Conservation (phyloP, 768 basidiomycete genomes). For the Pleurotus platypus region DNA sequence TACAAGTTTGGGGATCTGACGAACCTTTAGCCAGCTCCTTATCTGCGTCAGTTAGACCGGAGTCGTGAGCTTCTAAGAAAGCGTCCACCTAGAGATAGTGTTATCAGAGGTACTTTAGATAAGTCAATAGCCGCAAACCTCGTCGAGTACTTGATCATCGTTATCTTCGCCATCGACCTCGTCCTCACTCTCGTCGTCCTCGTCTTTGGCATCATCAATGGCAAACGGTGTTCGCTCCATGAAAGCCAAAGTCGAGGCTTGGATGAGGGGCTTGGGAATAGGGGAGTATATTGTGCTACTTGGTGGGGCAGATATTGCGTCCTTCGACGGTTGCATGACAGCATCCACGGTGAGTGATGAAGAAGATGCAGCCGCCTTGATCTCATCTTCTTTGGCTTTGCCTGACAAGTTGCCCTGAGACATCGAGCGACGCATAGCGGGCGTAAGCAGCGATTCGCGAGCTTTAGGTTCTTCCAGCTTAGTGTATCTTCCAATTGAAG, state of each 20-base stretch:
- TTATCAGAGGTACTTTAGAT: too few species aligned
- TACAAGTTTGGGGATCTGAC: conserved; percentile 12
- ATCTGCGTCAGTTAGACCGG: conserved; percentile 77
- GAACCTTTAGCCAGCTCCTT: conserved; percentile 73
- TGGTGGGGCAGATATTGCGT: conserved; percentile 23
- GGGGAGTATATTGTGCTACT: conserved; percentile 46
- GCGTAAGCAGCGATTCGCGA: conserved; percentile 80
- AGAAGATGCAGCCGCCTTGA: conserved; percentile 30
- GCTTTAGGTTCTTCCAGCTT: conserved; percentile 84
- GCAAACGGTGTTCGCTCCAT: conserved; percentile 94
- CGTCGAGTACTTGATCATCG: conserved; percentile 84
- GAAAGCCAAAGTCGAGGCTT: conserved; percentile 75
- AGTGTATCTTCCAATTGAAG: conserved; percentile 84
- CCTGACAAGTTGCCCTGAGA: conserved; percentile 49
- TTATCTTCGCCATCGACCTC: conserved; percentile 53
- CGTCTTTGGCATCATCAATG: conserved; percentile 92
- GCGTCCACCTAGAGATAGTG: conserved; percentile 71
- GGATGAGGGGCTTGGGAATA: conserved; percentile 51
- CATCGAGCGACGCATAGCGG: conserved; percentile 55
- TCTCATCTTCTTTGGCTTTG: conserved; percentile 29
- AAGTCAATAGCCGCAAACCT: conserved; percentile 42
- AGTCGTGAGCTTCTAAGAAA: conserved; percentile 91
- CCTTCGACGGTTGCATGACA: conserved; percentile 24
- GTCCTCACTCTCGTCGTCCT: conserved; percentile 68
- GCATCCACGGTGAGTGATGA: conserved; percentile 52